phyloP scores from a whole-genome alignment of 2,329 filamentous ascomycete species.

The Sporothrix dimorphospora region DNA sequence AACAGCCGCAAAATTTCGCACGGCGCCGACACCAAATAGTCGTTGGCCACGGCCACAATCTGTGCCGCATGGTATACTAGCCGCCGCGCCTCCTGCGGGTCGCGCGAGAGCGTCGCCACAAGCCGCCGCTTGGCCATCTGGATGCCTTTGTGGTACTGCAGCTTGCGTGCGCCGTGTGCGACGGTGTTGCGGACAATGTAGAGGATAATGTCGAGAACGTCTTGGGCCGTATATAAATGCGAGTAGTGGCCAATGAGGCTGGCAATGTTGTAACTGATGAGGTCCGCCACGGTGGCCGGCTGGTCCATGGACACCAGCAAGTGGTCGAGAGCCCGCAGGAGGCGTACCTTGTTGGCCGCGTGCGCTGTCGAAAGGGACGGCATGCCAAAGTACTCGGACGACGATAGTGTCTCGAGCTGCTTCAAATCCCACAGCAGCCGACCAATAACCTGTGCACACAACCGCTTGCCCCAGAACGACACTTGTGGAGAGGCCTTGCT shows the following conservation, averaged over 20 bases:
- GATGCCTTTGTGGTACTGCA: conserved; percentile 32
- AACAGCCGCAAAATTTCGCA: conserved; percentile 42
- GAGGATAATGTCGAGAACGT: conserved; percentile 39
- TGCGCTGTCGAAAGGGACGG: conserved; percentile 36
- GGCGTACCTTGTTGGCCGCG: conserved; percentile 35
- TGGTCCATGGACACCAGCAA: conserved; percentile 35
- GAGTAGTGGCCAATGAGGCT: conserved; percentile 39
- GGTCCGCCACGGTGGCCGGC: conserved; percentile 36
- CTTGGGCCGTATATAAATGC: conserved; percentile 37
- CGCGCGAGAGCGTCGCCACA: conserved; percentile 33
- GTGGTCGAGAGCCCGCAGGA: conserved; percentile 34
- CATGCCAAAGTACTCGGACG: conserved; percentile 37
- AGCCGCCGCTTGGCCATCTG: conserved; percentile 37
- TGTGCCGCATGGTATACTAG: conserved; percentile 40
- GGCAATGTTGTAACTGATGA: conserved; percentile 40
- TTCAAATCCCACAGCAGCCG: conserved; percentile 41
- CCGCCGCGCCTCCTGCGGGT: conserved; percentile 34
- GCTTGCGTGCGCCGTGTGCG: conserved; percentile 29
- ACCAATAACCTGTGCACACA: conserved; percentile 40
- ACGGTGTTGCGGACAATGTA: conserved; percentile 40
- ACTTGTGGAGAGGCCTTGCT: background rate
- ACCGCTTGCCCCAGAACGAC: conserved; percentile 38
- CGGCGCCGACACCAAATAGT: conserved; percentile 39
- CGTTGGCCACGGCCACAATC: conserved; percentile 39
- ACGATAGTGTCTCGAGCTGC: conserved; percentile 38